phyloP scores from a whole-genome alignment of 2,329 filamentous ascomycete species.

The Hymenoscyphus infarciens region DNA sequence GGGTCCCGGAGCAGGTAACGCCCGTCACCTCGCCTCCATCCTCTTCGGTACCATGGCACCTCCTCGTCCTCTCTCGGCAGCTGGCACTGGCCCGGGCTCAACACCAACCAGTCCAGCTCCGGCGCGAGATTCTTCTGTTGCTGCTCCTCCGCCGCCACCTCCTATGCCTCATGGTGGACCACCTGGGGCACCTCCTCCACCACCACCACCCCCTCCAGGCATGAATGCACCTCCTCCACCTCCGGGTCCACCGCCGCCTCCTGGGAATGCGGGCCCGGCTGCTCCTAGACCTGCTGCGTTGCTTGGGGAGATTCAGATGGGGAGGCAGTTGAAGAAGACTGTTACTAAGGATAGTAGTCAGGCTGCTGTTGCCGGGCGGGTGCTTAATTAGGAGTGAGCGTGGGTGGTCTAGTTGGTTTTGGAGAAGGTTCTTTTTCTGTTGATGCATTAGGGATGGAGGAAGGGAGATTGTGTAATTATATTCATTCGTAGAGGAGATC shows the following conservation, averaged over 20 bases:
- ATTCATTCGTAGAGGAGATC: background rate
- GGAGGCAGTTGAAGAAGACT: slow-evolving; percentile 79
- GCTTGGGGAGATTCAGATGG: slow-evolving; percentile 78
- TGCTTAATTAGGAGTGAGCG: slow-evolving; percentile 50
- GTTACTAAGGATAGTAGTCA: slow-evolving; percentile 82
- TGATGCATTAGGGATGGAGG: too few relatives aligned
- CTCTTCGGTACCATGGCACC: slow-evolving; percentile 97
- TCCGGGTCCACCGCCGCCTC: slow-evolving; percentile 34
- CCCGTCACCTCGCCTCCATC: slow-evolving; percentile 89
- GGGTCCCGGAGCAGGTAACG: slow-evolving; percentile 73
- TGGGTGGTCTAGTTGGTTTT: too few relatives aligned
- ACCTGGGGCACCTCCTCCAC: slow-evolving; percentile 40
- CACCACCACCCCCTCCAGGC: slow-evolving; percentile 42
- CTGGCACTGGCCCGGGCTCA: slow-evolving; percentile 61
- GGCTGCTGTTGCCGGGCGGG: slow-evolving; percentile 70
- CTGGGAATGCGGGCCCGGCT: slow-evolving; percentile 38
- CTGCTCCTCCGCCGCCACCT: slow-evolving; percentile 45
- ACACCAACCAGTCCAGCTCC: slow-evolving; percentile 41
- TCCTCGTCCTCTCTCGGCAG: slow-evolving; percentile 79
- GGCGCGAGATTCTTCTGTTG: slow-evolving; percentile 38
- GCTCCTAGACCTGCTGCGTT: slow-evolving; percentile 58
- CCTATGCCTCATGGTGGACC: slow-evolving; percentile 46
- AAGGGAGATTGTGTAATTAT: slow-evolving; percentile 3
- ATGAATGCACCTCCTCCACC: slow-evolving; percentile 37
- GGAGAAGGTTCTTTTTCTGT: too few relatives aligned